phyloP scores from a whole-genome alignment of 768 basidiomycete genomes.

The Dendrothele bispora region DNA sequence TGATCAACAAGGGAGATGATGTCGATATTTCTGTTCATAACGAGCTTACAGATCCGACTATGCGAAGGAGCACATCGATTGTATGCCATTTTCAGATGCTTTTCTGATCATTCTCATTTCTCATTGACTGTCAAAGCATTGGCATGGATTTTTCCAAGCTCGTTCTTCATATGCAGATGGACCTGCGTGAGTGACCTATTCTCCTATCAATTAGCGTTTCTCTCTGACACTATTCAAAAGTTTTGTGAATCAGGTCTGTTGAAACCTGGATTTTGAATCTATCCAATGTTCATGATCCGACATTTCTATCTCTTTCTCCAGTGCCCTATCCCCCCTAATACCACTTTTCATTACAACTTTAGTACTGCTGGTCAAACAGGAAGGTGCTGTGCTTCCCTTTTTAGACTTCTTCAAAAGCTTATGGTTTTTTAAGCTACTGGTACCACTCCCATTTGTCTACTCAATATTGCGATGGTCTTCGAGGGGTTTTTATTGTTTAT shows the following conservation, averaged over 20 bases:
- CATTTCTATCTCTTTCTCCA: no score
- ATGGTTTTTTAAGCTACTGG: no score
- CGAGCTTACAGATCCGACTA: slow-evolving; percentile 32
- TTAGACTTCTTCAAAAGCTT: no score
- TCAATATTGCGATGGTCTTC: slow-evolving; percentile 31
- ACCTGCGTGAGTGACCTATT: slow-evolving; percentile 31
- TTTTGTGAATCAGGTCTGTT: no score
- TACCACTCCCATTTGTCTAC: slow-evolving; percentile 33
- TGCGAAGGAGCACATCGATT: slow-evolving; percentile 38
- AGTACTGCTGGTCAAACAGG: slow-evolving; percentile 15
- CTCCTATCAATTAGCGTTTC: no score
- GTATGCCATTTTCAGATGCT: slow-evolving; percentile 23
- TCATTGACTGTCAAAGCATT: slow-evolving; percentile 12
- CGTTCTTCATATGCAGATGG: slow-evolving; percentile 25
- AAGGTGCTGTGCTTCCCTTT: neutral
- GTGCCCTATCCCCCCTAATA: slow-evolving; percentile 43
- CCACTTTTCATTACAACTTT: slow-evolving; percentile 46
- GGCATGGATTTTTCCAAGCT: slow-evolving; percentile 25
- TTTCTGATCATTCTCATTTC: neutral
- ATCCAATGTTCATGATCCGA: no score
- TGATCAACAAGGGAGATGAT: no score
- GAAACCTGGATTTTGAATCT: no score
- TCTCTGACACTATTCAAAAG: no score
- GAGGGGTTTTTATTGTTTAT: slow-evolving; percentile 24
- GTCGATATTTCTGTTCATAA: no score